Evolutionary conservation across 345 rosid species (phyloP).

Genomic region (Dipteronia sinensis): DNA sequence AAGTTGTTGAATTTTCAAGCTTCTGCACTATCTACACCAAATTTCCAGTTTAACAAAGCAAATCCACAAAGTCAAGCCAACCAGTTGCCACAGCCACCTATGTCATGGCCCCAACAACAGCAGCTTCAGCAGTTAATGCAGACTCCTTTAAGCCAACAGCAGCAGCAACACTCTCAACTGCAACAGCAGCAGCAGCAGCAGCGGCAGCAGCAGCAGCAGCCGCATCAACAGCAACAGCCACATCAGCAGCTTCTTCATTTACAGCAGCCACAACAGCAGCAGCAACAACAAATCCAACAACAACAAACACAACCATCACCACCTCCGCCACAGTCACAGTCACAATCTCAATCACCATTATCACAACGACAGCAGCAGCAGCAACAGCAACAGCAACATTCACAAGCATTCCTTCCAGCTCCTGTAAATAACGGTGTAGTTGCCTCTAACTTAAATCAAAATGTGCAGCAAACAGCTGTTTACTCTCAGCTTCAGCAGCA

Average conservation of each 20-base stretch:
- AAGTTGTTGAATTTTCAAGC: conserved; percentile 83
- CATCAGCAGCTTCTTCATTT: conserved; percentile 39
- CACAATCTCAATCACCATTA: conserved; percentile 20
- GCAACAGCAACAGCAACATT: conserved; percentile 34
- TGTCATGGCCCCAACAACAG: conserved; percentile 74
- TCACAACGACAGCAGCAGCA: conserved; percentile 22
- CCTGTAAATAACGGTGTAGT: conserved; percentile 47
- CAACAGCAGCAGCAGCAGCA: conserved; percentile 31
- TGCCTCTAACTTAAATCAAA: conserved; percentile 51
- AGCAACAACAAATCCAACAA: conserved; percentile 33
- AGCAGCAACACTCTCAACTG: conserved; percentile 38
- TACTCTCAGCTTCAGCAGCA: conserved; percentile 64
- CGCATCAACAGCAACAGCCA: not conserved
- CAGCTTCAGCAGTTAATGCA: conserved; percentile 57
- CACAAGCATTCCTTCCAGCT: conserved; percentile 44
- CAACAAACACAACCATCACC: conserved; percentile 33
- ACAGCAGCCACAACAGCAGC: conserved; percentile 37
- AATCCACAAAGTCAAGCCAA: conserved; percentile 54
- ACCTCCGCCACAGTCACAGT: conserved; percentile 24
- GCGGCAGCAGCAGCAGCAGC: conserved; percentile 44
- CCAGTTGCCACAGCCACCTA: conserved; percentile 60
- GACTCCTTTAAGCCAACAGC: conserved; percentile 40
- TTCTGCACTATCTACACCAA: conserved; percentile 50
- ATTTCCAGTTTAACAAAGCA: conserved; percentile 66
- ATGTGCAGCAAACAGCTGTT: conserved; percentile 48